Evolutionary conservation across 2,329 filamentous ascomycete genomes (phyloP).

Genomic region (Scedosporium minutisporum): DNA sequence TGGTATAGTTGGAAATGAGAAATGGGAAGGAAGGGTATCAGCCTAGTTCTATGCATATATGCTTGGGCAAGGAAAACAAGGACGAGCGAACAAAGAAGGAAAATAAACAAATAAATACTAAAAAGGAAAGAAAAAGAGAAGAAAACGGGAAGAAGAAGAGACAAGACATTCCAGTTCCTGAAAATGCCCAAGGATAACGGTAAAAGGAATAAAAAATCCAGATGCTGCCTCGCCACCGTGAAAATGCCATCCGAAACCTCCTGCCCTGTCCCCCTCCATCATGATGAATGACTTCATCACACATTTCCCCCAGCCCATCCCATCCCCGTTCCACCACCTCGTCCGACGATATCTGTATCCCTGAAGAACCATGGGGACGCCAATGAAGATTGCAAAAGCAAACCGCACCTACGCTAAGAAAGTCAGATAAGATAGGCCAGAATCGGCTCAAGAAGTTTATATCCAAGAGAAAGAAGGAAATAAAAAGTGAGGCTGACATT

Average conservation of each 20-base stretch:
- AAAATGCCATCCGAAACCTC: neutral
- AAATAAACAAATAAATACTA: neutral
- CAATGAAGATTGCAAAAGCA: neutral
- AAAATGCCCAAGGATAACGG: neutral
- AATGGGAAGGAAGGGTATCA: neutral
- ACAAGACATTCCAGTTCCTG: neutral
- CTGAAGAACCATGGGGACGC: neutral
- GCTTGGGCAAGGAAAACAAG: neutral
- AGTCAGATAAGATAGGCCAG: slow-evolving; percentile 5
- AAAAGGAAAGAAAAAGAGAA: neutral
- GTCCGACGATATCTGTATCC: neutral
- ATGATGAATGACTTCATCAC: neutral
- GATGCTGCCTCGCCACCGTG: neutral
- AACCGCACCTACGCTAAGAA: neutral
- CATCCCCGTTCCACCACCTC: neutral
- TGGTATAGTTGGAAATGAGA: neutral
- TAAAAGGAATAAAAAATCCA: neutral
- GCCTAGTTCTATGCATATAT: slow-evolving; percentile 1
- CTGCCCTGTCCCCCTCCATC: neutral
- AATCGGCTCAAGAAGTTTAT: slow-evolving; percentile 2
- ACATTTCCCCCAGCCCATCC: neutral
- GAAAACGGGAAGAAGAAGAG: neutral
- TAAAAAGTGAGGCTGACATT: neutral
- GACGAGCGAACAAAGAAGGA: neutral
- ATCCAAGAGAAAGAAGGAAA: neutral